Percentiles rank a stretch among this genome's conserved stretches.
phyloP scores from a whole-genome alignment of 257 asterid genomes.

The Solanum virginianum region DNA sequence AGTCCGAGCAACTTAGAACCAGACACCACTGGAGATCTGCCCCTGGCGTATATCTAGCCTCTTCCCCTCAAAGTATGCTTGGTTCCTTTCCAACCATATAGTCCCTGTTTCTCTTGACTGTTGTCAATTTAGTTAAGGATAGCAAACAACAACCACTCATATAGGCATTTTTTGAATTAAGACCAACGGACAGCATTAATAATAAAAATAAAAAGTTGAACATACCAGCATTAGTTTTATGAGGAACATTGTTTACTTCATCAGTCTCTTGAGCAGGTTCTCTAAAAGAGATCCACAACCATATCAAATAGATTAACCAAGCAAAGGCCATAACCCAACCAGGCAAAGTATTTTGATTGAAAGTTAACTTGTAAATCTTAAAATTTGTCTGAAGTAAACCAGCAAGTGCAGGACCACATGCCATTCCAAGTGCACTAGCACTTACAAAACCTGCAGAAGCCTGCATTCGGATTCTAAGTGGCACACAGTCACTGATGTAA shows the following conservation, averaged over 20 bases:
- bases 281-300: slow-evolving; percentile 76
- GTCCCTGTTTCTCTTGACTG: not conserved
- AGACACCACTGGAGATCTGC: too few relatives aligned
- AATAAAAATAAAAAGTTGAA: not conserved
- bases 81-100: too few relatives aligned
- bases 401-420: slow-evolving; percentile 98
- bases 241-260: slow-evolving; percentile 17
- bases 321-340: slow-evolving; percentile 95
- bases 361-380: slow-evolving; percentile 52
- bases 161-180: not conserved
- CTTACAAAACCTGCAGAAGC: slow-evolving; percentile 99
- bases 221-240: slow-evolving; percentile 25
- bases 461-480: slow-evolving; percentile 83
- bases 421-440: slow-evolving; percentile 99
- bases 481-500: slow-evolving; percentile 94
- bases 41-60: too few relatives aligned
- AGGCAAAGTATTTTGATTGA: slow-evolving; percentile 80
- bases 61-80: too few relatives aligned
- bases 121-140: not conserved
- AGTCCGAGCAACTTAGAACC: too few relatives aligned
- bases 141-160: not conserved
- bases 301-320: slow-evolving; percentile 61
- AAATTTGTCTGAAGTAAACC: slow-evolving; percentile 76
- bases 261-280: slow-evolving; percentile 59
- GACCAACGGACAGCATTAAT: not conserved